Conservation (phyloP, 352 stramenopile species). For the Pythium phragmiticola region DNA sequence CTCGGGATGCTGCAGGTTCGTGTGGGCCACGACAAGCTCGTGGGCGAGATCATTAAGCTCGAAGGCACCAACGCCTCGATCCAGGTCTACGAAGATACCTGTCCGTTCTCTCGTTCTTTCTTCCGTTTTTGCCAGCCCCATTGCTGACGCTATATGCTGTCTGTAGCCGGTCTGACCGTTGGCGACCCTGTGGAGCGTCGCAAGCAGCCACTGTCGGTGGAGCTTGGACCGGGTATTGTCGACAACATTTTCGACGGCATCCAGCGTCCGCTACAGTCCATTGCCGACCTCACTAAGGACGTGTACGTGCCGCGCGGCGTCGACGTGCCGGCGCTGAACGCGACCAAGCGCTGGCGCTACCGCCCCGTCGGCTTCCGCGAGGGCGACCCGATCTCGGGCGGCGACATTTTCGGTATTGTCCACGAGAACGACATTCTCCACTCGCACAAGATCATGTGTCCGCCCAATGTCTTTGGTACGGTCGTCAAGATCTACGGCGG, state of each 20-base stretch:
- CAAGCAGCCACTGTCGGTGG: slow-evolving; percentile 97
- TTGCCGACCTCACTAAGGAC: slow-evolving; percentile 92
- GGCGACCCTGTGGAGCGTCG: slow-evolving; percentile 97
- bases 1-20: slow-evolving; percentile 80
- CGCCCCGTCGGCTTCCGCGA: slow-evolving; percentile 93
- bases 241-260: slow-evolving; percentile 99
- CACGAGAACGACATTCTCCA: slow-evolving; percentile 99
- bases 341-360: slow-evolving; percentile 95
- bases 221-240: slow-evolving; percentile 99
- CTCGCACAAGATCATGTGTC: slow-evolving; percentile 99
- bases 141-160: neutral
- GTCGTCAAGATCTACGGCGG: slow-evolving; percentile 98
- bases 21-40: slow-evolving; percentile 98
- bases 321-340: slow-evolving; percentile 94
- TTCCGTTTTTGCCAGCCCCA: neutral
- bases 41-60: slow-evolving; percentile 99
- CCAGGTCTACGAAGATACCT: slow-evolving; percentile 99
- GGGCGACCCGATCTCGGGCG: slow-evolving; percentile 94
- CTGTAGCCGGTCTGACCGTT: slow-evolving; percentile 92
- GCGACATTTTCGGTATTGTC: slow-evolving; percentile 98
- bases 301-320: slow-evolving; percentile 98
- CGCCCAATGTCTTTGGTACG: slow-evolving; percentile 98
- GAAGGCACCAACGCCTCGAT: slow-evolving; percentile 99
- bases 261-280: slow-evolving; percentile 97
- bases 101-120: slow-evolving; percentile 28